These are phyloP conservation scores for Acorus calamus DNA, from an alignment of 106 monocot genomes.

Conservation along the genomic window DNA sequence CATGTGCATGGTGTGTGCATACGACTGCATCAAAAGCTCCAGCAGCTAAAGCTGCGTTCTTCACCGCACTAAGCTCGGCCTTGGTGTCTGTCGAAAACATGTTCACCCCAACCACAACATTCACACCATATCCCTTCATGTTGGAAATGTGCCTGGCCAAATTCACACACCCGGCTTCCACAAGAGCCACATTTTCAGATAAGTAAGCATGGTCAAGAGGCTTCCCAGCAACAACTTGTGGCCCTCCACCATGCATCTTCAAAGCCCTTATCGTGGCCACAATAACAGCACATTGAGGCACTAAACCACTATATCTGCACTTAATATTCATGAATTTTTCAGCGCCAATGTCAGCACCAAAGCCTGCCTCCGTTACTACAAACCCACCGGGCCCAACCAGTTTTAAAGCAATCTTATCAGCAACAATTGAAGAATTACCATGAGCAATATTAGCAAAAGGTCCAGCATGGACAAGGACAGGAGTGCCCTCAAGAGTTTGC, in stretches of 20 bases:
- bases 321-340: slow-evolving; percentile 99
- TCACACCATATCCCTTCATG: slow-evolving; percentile 84
- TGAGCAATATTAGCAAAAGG: slow-evolving; percentile 99
- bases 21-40: slow-evolving; percentile 97
- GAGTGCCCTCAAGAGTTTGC: slow-evolving; percentile 97
- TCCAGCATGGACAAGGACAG: slow-evolving; percentile 98
- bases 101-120: slow-evolving; percentile 91
- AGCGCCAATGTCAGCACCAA: slow-evolving; percentile 94
- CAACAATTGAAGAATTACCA: slow-evolving; percentile 95
- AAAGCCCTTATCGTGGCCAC: slow-evolving; percentile 91
- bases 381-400: slow-evolving; percentile 85
- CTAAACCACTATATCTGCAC: slow-evolving; percentile 72
- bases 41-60: slow-evolving; percentile 64
- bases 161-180: slow-evolving; percentile 93
- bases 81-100: slow-evolving; percentile 88
- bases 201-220: slow-evolving; percentile 82
- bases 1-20: slow-evolving; percentile 93
- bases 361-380: slow-evolving; percentile 95
- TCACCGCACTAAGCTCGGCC: slow-evolving; percentile 77
- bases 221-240: slow-evolving; percentile 90
- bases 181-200: slow-evolving; percentile 66
- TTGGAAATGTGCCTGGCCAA: slow-evolving; percentile 66
- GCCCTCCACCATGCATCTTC: slow-evolving; percentile 99
- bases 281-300: slow-evolving; percentile 80
- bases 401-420: slow-evolving; percentile 93